These are phyloP conservation scores for Tephrocybe sp. DNA, from an alignment of 768 basidiomycete species.

Conservation along the genomic window DNA sequence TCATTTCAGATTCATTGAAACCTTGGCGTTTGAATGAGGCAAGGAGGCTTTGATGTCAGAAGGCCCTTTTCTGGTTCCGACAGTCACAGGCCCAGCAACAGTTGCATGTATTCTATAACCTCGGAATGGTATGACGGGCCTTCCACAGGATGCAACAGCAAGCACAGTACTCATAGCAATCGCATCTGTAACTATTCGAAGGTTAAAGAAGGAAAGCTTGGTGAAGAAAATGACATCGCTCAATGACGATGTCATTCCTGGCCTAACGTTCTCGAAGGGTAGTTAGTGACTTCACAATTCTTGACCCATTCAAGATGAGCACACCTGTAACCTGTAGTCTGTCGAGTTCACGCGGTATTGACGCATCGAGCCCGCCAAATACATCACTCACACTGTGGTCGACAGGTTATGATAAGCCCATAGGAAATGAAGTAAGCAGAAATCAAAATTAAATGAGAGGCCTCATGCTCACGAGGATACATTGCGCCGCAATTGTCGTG, in stretches of 20 bases:
- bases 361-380: slow-evolving; percentile 1
- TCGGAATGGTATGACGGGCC: slow-evolving; percentile 30
- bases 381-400: not conserved
- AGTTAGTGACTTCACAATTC: not conserved
- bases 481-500: not conserved
- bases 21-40: slow-evolving; percentile 27
- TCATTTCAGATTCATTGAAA: slow-evolving; percentile 31
- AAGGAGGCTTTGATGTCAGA: slow-evolving; percentile 23
- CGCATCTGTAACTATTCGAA: slow-evolving; percentile 29
- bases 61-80: slow-evolving; percentile 26
- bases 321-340: too few species aligned
- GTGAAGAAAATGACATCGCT: not conserved
- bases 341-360: not conserved
- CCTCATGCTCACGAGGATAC: not conserved
- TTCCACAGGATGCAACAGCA: slow-evolving; percentile 29
- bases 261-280: not conserved
- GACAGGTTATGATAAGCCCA: slow-evolving; percentile 4
- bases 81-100: slow-evolving; percentile 27
- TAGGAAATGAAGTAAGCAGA: not conserved
- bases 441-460: not conserved
- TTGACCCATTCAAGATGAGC: too few species aligned
- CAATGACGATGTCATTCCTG: not conserved
- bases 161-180: slow-evolving; percentile 28
- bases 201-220: not conserved
- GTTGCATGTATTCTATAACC: slow-evolving; percentile 34